Conservation (phyloP, 2,329 filamentous ascomycete genomes). For the Dactylellina drechsleri region DNA sequence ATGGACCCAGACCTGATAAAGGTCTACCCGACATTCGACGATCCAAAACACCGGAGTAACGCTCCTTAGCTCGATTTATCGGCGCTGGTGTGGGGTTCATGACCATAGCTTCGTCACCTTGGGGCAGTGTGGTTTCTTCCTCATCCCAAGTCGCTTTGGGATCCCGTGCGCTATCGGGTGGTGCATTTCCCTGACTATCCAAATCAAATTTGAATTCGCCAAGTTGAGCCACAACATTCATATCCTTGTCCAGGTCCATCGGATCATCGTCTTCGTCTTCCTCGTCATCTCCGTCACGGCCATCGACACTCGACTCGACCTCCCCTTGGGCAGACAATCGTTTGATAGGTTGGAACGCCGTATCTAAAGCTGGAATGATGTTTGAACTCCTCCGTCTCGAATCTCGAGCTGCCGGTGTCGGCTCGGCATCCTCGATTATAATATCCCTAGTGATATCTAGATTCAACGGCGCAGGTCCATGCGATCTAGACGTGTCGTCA, state of each 20-base stretch:
- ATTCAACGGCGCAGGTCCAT: slow-evolving; percentile 42
- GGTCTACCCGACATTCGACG: slow-evolving; percentile 50
- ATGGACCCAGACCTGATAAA: slow-evolving; percentile 40
- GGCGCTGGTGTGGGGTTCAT: slow-evolving; percentile 38
- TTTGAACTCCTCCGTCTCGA: slow-evolving; percentile 46
- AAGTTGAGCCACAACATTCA: slow-evolving; percentile 83
- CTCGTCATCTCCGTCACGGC: slow-evolving; percentile 71
- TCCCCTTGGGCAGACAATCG: slow-evolving; percentile 45
- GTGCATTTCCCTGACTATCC: slow-evolving; percentile 73
- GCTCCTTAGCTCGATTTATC: slow-evolving; percentile 33
- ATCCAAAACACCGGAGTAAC: slow-evolving; percentile 49
- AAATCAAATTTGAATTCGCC: slow-evolving; percentile 82
- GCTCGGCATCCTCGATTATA: slow-evolving; percentile 44
- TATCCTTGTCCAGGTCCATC: slow-evolving; percentile 75
- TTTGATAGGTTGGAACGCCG: slow-evolving; percentile 48
- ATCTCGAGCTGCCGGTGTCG: slow-evolving; percentile 45
- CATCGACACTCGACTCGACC: slow-evolving; percentile 63
- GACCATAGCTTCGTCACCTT: slow-evolving; percentile 40
- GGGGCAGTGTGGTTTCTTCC: slow-evolving; percentile 30
- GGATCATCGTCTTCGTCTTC: slow-evolving; percentile 71
- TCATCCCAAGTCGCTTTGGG: slow-evolving; percentile 61
- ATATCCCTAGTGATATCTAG: slow-evolving; percentile 39
- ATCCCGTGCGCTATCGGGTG: slow-evolving; percentile 68
- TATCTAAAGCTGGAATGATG: slow-evolving; percentile 43
- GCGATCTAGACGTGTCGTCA: slow-evolving; percentile 45